Evolutionary conservation across 2,329 filamentous ascomycete genomes (phyloP).

Genomic region (Stenocarpella maydis): DNA sequence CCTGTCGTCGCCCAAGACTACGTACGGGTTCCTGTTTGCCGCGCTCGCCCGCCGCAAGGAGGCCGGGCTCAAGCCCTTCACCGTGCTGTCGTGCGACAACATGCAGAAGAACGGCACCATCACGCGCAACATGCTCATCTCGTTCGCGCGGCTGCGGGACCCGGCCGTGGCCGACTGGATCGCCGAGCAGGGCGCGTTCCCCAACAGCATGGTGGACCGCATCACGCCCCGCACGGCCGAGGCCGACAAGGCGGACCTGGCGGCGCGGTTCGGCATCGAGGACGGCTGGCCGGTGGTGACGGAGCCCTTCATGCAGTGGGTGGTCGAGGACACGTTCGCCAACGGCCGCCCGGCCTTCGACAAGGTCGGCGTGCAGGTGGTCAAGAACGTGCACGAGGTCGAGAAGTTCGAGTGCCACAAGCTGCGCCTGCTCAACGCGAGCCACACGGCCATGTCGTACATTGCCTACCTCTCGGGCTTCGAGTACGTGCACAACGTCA

Average conservation of each 20-base stretch:
- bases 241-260: constrained; percentile 54
- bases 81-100: constrained; percentile 64
- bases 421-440: constrained; percentile 62
- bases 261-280: constrained; percentile 54
- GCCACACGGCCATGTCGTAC: constrained; percentile 61
- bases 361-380: constrained; percentile 61
- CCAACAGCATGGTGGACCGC: constrained; percentile 64
- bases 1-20: constrained; percentile 53
- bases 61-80: constrained; percentile 59
- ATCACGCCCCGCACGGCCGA: constrained; percentile 60
- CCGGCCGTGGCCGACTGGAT: constrained; percentile 60
- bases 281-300: constrained; percentile 63
- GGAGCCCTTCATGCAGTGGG: constrained; percentile 65
- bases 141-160: constrained; percentile 57
- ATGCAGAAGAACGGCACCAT: constrained; percentile 66
- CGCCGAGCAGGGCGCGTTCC: constrained; percentile 55
- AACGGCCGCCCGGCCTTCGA: constrained; percentile 61
- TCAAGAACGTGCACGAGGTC: constrained; percentile 58
- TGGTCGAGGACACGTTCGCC: constrained; percentile 60
- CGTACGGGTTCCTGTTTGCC: constrained; percentile 61
- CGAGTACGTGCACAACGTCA: constrained; percentile 62
- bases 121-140: constrained; percentile 59
- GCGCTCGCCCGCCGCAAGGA: constrained; percentile 55
- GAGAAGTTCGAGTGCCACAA: constrained; percentile 66
- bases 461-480: constrained; percentile 60